Base-by-base conservation (phyloP, 106 monocot species). In the Agapanthus africanus region DNA sequence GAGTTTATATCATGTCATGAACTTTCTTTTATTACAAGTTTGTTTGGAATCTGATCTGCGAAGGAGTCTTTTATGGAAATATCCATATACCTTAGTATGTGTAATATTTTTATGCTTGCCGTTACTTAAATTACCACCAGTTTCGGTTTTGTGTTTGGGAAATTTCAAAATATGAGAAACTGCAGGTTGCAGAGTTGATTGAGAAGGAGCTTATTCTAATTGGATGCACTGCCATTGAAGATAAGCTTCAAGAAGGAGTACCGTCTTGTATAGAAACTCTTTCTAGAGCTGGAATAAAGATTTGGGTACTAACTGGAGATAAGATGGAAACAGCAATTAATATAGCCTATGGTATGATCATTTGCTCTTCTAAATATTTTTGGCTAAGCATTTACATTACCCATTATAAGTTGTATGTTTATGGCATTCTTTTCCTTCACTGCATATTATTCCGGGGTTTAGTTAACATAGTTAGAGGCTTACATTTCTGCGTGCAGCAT, bases 321-420 rank as follows among this genome's bases (percentile, higher is more conserved):
- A 99, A 99, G 62, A 80, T 99, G 84, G 97, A 99, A 82, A 99
- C 97, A 49, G 92, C 97, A 75, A 99, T 99, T 62, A 99, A 99
- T 73, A 99, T 99, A 63, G 89, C 92, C 15, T 99, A 99, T 75
- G 97, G 92, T 99, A 87, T 65, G 41, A 54, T 64, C 27, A 44
- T 23, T 70, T 44, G 42, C n/a, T n/a, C n/a, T n/a, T n/a, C n/a
- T n/a, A n/a, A n/a, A n/a, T n/a, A n/a, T n/a, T n/a, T n/a, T n/a
- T n/a, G n/a, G n/a, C n/a, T n/a, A n/a, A n/a, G n/a, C n/a, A n/a
- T n/a, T n/a, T n/a, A n/a, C n/a, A n/a, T n/a, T n/a, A n/a, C n/a
- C n/a, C n/a, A n/a, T n/a, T n/a, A n/a, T n/a, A n/a, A n/a, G n/a
- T n/a, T n/a, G n/a, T n/a, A n/a, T n/a, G 19, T 16, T 61, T 36